These are phyloP conservation scores for Globisporangium orthogonon DNA, from an alignment of 352 stramenopile genomes.

Conservation along the genomic window DNA sequence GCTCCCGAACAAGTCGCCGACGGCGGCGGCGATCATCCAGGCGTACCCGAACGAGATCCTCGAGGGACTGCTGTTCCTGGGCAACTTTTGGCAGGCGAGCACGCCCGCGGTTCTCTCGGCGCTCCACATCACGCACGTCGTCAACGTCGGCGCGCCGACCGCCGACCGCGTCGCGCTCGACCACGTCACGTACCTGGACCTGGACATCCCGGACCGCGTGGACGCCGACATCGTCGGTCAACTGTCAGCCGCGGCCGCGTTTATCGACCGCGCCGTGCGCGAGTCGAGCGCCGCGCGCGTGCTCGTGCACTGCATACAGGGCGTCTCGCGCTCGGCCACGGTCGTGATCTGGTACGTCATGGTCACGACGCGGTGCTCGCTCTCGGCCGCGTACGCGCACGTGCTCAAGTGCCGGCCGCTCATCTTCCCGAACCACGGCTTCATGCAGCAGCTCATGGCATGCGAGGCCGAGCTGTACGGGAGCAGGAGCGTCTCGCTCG, in stretches of 20 bases:
- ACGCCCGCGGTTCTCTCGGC: slow-evolving; percentile 39
- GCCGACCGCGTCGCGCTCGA: slow-evolving; percentile 48
- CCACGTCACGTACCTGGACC: slow-evolving; percentile 55
- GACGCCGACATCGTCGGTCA: slow-evolving; percentile 50
- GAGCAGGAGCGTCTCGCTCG: slow-evolving; percentile 46
- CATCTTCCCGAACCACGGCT: slow-evolving; percentile 76
- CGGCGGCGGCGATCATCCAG: slow-evolving; percentile 16
- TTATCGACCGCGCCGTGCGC: slow-evolving; percentile 37
- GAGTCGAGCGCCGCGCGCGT: slow-evolving; percentile 28
- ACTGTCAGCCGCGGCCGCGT: slow-evolving; percentile 41
- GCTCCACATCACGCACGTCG: slow-evolving; percentile 62
- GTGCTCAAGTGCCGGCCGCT: slow-evolving; percentile 68
- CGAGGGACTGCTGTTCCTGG: slow-evolving; percentile 59
- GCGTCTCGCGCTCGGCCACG: slow-evolving; percentile 69
- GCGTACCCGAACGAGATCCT: slow-evolving; percentile 74
- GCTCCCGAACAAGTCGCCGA: not conserved
- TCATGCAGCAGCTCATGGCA: slow-evolving; percentile 73
- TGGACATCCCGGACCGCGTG: slow-evolving; percentile 53
- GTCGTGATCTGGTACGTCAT: slow-evolving; percentile 82
- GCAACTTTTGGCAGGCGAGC: slow-evolving; percentile 81
- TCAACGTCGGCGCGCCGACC: slow-evolving; percentile 67
- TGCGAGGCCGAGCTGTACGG: slow-evolving; percentile 65
- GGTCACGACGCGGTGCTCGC: slow-evolving; percentile 56
- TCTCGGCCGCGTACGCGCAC: slow-evolving; percentile 75
- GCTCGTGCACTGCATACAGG: slow-evolving; percentile 81